Conservation (phyloP, 495 filamentous ascomycete species). For the Endocarpon pusillum region DNA sequence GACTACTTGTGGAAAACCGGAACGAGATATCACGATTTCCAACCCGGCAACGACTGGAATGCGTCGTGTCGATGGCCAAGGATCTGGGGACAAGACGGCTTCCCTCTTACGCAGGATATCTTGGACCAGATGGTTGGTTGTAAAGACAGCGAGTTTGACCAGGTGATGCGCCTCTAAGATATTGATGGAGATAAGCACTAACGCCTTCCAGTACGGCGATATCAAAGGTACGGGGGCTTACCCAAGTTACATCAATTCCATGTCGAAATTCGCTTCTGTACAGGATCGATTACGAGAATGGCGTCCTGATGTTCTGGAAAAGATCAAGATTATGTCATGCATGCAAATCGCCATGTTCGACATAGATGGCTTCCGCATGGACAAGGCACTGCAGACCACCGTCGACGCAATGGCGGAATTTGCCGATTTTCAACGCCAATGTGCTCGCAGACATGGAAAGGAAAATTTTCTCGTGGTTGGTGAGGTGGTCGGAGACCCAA, state of each 20-base stretch:
- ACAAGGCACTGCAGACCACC: constrained; percentile 30
- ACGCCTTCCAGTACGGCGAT: constrained; percentile 18
- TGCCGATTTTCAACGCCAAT: constrained; percentile 23
- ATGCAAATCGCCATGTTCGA: constrained; percentile 28
- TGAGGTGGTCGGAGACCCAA: constrained; percentile 25
- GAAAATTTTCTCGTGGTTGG: constrained; percentile 31
- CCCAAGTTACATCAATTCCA: constrained; percentile 19
- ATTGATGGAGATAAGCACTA: constrained; percentile 1
- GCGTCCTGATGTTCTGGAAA: constrained; percentile 18
- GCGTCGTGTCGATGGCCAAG: constrained; percentile 20
- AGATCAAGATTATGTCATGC: constrained; percentile 22
- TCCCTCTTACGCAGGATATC: constrained; percentile 15
- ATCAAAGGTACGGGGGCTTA: constrained; percentile 25
- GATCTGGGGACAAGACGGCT: constrained; percentile 26
- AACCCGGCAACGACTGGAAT: constrained; percentile 16
- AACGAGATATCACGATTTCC: constrained; percentile 24
- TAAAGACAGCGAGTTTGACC: constrained; percentile 24
- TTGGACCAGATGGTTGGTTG: constrained; percentile 17
- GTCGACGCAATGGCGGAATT: constrained; percentile 28
- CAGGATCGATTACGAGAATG: constrained; percentile 26
- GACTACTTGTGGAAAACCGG: constrained; percentile 25
- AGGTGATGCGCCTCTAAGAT: constrained; percentile 8
- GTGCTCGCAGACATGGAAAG: constrained; percentile 24
- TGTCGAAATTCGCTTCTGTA: constrained; percentile 23
- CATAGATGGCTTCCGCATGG: constrained; percentile 31